phyloP scores from a whole-genome alignment of 352 stramenopile genomes.

The Pythium vanterpoolii region DNA sequence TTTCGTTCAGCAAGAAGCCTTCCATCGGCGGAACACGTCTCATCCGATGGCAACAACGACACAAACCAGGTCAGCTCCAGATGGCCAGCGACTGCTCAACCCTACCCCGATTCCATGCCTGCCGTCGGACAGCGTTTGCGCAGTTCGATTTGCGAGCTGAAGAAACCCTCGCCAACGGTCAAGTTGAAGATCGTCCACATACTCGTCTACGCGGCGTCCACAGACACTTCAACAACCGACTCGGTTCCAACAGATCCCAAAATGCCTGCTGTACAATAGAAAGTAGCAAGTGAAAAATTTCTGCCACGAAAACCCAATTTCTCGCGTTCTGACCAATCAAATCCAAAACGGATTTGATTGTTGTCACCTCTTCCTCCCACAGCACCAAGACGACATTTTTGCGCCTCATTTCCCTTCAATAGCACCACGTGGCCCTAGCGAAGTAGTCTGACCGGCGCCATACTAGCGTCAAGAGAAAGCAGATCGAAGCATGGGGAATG shows the following conservation, averaged over 20 bases:
- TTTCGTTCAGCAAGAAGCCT: background rate
- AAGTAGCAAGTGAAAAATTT: too few relatives aligned
- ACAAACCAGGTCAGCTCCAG: background rate
- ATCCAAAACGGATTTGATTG: too few relatives aligned
- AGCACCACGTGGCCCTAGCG: too few relatives aligned
- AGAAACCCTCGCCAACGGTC: background rate
- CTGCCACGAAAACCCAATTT: too few relatives aligned
- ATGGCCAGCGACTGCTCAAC: slow-evolving; percentile 6
- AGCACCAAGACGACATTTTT: too few relatives aligned
- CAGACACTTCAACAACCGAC: background rate
- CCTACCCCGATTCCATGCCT: slow-evolving; percentile 8
- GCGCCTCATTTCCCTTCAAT: too few relatives aligned
- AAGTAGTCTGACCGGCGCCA: too few relatives aligned
- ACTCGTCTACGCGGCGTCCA: background rate
- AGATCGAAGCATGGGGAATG: too few relatives aligned
- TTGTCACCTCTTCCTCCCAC: too few relatives aligned
- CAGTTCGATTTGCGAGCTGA: background rate
- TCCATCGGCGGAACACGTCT: slow-evolving; percentile 15
- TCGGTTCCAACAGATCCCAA: background rate
- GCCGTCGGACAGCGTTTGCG: background rate
- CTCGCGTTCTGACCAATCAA: too few relatives aligned
- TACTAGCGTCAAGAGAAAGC: too few relatives aligned
- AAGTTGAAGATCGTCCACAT: background rate
- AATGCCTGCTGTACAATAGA: too few relatives aligned
- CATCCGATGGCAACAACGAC: background rate